Evolutionary conservation across 1,139 yeast genomes (phyloP).

Genomic region (Geotrichum fermentans): DNA sequence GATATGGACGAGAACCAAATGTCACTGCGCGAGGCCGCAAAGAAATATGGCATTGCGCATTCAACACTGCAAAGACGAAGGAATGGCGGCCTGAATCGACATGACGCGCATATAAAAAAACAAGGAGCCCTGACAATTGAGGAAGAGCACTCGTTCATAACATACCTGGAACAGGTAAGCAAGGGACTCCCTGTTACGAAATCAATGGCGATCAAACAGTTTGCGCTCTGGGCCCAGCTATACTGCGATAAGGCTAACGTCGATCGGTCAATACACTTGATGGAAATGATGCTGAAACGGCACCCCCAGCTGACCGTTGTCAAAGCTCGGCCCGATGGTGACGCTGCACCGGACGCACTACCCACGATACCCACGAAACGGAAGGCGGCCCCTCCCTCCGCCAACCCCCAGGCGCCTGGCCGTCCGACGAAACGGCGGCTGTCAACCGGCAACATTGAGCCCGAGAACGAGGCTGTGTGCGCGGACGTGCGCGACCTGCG

Average conservation of each 20-base stretch:
- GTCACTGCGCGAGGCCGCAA: background rate
- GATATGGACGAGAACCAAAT: background rate
- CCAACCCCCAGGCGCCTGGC: background rate
- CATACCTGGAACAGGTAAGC: background rate
- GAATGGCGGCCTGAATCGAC: background rate
- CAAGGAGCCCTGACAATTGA: background rate
- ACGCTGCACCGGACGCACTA: background rate
- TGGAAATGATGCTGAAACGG: background rate
- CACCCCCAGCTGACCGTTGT: background rate
- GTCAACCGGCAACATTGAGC: too few relatives aligned
- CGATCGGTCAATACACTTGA: too few relatives aligned
- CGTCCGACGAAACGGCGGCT: too few relatives aligned
- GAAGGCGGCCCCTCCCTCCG: background rate
- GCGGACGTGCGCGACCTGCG: background rate
- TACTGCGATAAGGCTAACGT: background rate
- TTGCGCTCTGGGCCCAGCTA: background rate
- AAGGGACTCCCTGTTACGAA: background rate
- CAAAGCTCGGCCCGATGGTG: background rate
- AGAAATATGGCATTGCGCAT: background rate
- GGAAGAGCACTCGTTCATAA: background rate
- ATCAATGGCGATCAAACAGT: background rate
- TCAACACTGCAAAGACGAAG: background rate
- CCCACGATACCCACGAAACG: background rate
- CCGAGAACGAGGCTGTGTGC: background rate
- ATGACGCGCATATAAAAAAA: background rate